Conservation (phyloP, 192 early-diverging fungal species). For the Spizellomyces sp. region DNA sequence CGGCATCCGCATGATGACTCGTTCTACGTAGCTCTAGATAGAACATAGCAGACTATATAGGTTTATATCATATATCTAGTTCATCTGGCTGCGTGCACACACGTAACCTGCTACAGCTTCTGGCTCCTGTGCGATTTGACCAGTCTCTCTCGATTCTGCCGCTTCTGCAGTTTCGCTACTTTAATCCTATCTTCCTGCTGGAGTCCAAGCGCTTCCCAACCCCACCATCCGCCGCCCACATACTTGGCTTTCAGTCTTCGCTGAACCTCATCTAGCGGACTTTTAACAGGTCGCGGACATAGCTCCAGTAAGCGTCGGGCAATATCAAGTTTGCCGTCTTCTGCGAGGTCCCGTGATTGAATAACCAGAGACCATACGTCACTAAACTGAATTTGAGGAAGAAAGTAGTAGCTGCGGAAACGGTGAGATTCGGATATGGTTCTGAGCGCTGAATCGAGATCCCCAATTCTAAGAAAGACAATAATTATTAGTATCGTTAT, state of each 20-base stretch:
- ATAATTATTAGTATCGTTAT: not conserved
- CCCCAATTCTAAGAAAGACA: slow-evolving; percentile 20
- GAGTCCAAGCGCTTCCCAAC: slow-evolving; percentile 46
- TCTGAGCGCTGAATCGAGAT: slow-evolving; percentile 35
- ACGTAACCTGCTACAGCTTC: no score
- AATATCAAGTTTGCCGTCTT: slow-evolving; percentile 37
- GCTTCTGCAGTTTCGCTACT: no score
- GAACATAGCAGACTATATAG: no score
- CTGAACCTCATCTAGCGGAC: slow-evolving; percentile 26
- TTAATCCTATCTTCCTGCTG: slow-evolving; percentile 17
- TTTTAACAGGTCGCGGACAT: slow-evolving; percentile 28
- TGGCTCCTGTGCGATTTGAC: no score
- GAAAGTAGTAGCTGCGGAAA: slow-evolving; percentile 44
- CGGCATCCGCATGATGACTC: no score
- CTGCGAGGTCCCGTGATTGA: slow-evolving; percentile 29
- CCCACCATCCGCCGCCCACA: slow-evolving; percentile 44
- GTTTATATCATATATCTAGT: no score
- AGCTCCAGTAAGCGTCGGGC: slow-evolving; percentile 38
- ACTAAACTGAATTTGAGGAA: slow-evolving; percentile 35
- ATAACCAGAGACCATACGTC: slow-evolving; percentile 41
- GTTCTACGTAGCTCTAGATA: no score
- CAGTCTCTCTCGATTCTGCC: no score
- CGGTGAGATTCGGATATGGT: slow-evolving; percentile 30
- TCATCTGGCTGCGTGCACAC: no score
- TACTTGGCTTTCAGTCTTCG: slow-evolving; percentile 32